A percentile compares a stretch with the other conserved stretches of the same genome.
Conservation (phyloP, 208 protist genomes). For the Wallacemonas rigidus region DNA sequence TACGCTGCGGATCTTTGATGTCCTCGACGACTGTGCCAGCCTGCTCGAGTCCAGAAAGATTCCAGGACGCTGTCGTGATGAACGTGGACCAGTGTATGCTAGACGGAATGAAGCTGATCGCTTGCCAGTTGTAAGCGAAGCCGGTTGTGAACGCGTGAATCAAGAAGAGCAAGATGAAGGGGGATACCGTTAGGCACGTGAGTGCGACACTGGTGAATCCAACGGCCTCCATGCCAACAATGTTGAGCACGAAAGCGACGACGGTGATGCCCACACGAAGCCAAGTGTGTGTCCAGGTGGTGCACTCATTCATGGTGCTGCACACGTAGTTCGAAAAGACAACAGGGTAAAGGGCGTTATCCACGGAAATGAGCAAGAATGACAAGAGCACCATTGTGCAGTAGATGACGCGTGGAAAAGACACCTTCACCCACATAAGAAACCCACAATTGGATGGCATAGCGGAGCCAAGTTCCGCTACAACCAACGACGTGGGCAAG, state of each 20-base stretch:
- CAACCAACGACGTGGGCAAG: slow-evolving; percentile 62
- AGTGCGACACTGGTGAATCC: slow-evolving; percentile 61
- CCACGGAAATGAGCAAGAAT: slow-evolving; percentile 59
- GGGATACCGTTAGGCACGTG: slow-evolving; percentile 52
- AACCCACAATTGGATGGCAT: slow-evolving; percentile 78
- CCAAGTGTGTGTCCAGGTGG: slow-evolving; percentile 14
- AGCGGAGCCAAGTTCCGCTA: slow-evolving; percentile 71
- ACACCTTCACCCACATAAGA: slow-evolving; percentile 77
- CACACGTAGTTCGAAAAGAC: slow-evolving; percentile 83
- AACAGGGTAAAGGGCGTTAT: slow-evolving; percentile 82
- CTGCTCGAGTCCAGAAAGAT: slow-evolving; percentile 81
- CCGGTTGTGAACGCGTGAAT: slow-evolving; percentile 48
- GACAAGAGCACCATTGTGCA: slow-evolving; percentile 69
- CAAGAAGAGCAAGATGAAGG: slow-evolving; percentile 69
- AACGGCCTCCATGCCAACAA: slow-evolving; percentile 67
- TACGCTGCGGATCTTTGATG: slow-evolving; percentile 57
- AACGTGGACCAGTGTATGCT: slow-evolving; percentile 71
- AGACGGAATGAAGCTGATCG: slow-evolving; percentile 57
- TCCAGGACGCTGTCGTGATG: slow-evolving; percentile 82
- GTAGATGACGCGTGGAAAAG: slow-evolving; percentile 64
- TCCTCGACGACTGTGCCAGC: slow-evolving; percentile 73
- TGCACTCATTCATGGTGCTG: slow-evolving; percentile 33
- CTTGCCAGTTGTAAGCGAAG: slow-evolving; percentile 79
- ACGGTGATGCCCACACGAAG: slow-evolving; percentile 58
- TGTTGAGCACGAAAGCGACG: slow-evolving; percentile 60